Percentiles rank a stretch among this genome's conserved stretches.
Conservation (phyloP, 257 asterid genomes). For the Solanum corneliomulleri region DNA sequence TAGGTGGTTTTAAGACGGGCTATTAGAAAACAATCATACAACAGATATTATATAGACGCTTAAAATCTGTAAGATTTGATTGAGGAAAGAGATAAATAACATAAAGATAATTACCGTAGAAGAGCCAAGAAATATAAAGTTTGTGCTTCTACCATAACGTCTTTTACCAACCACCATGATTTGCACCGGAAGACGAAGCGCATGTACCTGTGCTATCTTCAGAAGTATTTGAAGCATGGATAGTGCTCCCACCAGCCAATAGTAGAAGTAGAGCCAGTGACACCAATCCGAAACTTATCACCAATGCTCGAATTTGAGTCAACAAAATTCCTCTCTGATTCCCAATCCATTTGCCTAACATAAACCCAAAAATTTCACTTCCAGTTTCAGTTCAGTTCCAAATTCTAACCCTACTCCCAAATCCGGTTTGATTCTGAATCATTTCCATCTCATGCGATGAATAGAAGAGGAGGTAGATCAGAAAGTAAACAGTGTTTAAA, state of each 20-base stretch:
- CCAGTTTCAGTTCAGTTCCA: neutral
- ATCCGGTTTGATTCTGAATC: neutral
- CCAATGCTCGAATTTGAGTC: neutral
- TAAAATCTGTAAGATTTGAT: neutral
- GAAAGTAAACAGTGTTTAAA: neutral
- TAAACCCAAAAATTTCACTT: neutral
- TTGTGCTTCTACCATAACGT: conserved; percentile 19
- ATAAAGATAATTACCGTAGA: neutral
- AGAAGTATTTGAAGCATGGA: conserved; percentile 11
- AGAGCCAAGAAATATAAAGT: neutral
- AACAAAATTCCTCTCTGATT: no score
- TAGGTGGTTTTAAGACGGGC: neutral
- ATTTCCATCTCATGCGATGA: neutral
- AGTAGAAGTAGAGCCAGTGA: conserved; percentile 16
- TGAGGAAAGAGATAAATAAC: neutral
- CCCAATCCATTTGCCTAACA: no score
- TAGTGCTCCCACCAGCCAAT: conserved; percentile 2
- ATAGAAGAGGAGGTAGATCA: neutral
- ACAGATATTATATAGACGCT: neutral
- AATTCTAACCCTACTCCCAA: neutral
- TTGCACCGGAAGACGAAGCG: conserved; percentile 40
- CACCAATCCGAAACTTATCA: conserved; percentile 35
- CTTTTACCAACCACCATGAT: conserved; percentile 32
- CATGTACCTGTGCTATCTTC: conserved; percentile 3
- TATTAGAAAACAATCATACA: neutral